These are phyloP conservation scores for Excoecaria agallocha DNA, from an alignment of 345 rosid genomes.

Conservation along the genomic window DNA sequence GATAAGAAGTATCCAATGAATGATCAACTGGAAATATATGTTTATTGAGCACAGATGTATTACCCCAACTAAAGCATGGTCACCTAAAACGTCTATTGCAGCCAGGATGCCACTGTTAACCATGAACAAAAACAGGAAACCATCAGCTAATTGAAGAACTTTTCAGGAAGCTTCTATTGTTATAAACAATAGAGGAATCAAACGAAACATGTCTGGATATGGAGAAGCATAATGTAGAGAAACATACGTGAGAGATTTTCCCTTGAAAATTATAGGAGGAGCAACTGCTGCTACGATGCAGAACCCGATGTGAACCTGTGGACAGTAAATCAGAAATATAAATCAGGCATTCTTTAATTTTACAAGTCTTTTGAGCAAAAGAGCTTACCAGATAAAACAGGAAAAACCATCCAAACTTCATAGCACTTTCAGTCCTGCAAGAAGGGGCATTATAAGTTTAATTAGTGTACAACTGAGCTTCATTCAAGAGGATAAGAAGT, in stretches of 20 bases:
- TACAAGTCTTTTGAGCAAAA: not conserved
- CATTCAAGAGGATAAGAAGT: not conserved
- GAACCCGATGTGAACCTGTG: constrained; percentile 34
- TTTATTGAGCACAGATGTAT: not conserved
- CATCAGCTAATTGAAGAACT: constrained; percentile 1
- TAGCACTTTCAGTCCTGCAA: constrained; percentile 34
- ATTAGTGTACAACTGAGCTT: not conserved
- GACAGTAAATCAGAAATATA: not conserved
- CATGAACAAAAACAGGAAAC: not conserved
- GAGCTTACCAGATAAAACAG: constrained; percentile 23
- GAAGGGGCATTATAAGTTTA: not conserved
- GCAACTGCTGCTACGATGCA: constrained; percentile 40
- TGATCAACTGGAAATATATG: no score
- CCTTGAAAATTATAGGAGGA: constrained; percentile 35
- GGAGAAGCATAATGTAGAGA: not conserved
- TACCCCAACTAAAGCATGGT: constrained; percentile 29
- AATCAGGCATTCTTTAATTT: not conserved
- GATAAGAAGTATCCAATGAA: no score
- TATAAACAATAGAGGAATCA: no score
- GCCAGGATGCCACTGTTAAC: constrained; percentile 32
- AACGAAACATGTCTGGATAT: not conserved
- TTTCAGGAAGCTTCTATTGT: not conserved
- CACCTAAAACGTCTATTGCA: constrained; percentile 25
- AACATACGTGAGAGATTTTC: constrained; percentile 36
- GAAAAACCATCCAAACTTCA: constrained; percentile 38